phyloP scores from a whole-genome alignment of 495 filamentous ascomycete genomes.

The Neurospora tetrasperma region DNA sequence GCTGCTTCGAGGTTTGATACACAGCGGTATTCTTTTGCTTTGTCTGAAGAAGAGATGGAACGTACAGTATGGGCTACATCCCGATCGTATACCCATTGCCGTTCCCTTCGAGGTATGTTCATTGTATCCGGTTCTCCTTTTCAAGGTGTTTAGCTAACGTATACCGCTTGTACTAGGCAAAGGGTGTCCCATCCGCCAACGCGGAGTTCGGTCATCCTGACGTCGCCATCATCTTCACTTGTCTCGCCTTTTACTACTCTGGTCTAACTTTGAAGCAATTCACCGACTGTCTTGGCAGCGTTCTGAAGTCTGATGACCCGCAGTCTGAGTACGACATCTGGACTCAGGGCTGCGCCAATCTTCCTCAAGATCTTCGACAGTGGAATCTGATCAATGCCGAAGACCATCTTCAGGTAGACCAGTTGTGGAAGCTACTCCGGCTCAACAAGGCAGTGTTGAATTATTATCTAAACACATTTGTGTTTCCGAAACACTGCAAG shows the following conservation, averaged over 20 bases:
- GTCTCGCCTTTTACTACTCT: slow-evolving; percentile 42
- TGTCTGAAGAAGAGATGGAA: slow-evolving; percentile 37
- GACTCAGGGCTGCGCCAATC: slow-evolving; percentile 19
- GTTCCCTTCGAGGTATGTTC: slow-evolving; percentile 17
- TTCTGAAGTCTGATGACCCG: slow-evolving; percentile 44
- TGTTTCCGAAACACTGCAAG: slow-evolving; percentile 42
- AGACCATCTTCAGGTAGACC: slow-evolving; percentile 33
- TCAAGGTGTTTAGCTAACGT: background rate
- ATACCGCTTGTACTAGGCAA: background rate
- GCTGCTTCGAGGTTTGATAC: slow-evolving; percentile 30
- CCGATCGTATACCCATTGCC: slow-evolving; percentile 28
- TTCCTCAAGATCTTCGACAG: slow-evolving; percentile 33
- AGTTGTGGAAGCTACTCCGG: slow-evolving; percentile 31
- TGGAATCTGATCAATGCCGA: slow-evolving; percentile 44
- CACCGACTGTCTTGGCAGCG: slow-evolving; percentile 25
- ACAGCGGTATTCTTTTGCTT: slow-evolving; percentile 31
- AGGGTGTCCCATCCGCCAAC: slow-evolving; percentile 7
- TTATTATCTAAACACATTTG: slow-evolving; percentile 44
- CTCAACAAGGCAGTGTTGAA: slow-evolving; percentile 32
- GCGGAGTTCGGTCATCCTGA: slow-evolving; percentile 39
- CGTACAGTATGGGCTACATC: slow-evolving; percentile 35
- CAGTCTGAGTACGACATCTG: slow-evolving; percentile 38
- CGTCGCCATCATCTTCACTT: slow-evolving; percentile 44
- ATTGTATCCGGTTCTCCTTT: background rate
- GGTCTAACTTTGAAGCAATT: slow-evolving; percentile 33